A percentile compares a stretch with the other conserved stretches of the same genome.
These are phyloP conservation scores for Ampelocalamus luodianensis DNA, from an alignment of 176 grass and related monocot species.

Conservation along the genomic window DNA sequence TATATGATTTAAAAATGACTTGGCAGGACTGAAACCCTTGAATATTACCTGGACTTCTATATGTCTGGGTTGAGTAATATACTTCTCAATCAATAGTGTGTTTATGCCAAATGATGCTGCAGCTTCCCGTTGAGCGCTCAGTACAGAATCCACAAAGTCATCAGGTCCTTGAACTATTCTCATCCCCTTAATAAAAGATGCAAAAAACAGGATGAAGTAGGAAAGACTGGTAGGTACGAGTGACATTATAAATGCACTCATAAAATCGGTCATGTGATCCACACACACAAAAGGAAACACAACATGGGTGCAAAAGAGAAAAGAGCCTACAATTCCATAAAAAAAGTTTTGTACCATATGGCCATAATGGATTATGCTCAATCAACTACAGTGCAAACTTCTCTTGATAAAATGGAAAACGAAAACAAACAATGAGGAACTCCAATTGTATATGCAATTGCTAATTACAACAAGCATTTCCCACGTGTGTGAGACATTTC, in stretches of 20 bases:
- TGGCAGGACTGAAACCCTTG: neutral
- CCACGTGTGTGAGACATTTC: neutral
- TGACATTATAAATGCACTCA: neutral
- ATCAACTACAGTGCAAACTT: neutral
- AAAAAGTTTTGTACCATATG: neutral
- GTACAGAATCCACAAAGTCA: slow-evolving; percentile 76
- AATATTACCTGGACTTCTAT: slow-evolving; percentile 88
- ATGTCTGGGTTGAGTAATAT: slow-evolving; percentile 93
- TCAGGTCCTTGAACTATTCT: slow-evolving; percentile 79
- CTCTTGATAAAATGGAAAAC: slow-evolving; percentile 11
- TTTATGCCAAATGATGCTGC: slow-evolving; percentile 88
- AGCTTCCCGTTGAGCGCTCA: slow-evolving; percentile 86
- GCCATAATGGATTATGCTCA: neutral
- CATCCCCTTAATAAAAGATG: slow-evolving; percentile 73
- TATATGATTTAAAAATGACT: neutral
- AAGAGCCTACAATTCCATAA: neutral
- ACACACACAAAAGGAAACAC: neutral
- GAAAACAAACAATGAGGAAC: neutral
- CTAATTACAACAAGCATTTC: neutral
- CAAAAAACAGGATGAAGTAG: neutral
- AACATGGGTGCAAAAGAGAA: neutral
- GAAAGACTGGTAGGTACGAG: neutral
- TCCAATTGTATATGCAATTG: neutral
- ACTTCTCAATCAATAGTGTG: slow-evolving; percentile 87
- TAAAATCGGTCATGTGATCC: neutral